Base-by-base conservation (phyloP, 768 basidiomycete species). In the Coprinopsis strossmayeri region DNA sequence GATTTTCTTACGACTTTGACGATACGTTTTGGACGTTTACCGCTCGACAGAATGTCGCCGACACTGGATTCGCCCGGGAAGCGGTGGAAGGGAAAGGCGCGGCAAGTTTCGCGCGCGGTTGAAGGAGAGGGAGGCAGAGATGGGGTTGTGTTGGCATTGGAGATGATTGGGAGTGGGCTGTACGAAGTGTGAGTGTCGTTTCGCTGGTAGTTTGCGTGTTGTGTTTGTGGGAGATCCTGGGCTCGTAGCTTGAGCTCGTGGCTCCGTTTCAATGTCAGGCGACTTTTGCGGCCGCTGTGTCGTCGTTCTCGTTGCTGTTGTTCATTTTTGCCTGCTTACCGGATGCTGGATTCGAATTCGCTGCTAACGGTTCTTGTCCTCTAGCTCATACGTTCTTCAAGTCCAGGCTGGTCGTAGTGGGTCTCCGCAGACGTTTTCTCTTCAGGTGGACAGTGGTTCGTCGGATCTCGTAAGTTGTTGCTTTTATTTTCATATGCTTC, bases 391-490 rank as follows among this genome's bases (percentile, higher is more conserved):
- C 59, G 81, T 81, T 1, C 62, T 87, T n/a, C 70, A 79, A 2
- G 66, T 84, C 3, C 63, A 58, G 17, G 67, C 87, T 20, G 86
- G 87, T 10, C 46, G 61, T 5, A 63, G 59, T 7, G 58, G 58
- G 26, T 74, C 84, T 48, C 72, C 70, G 20, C 48, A 38, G 13
- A 49, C 48, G 25, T 64, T 84, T 20, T 79, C 76, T 4, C 64
- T 90, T 1, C 87, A 89, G 58, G 74, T 91, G 30, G 88, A 91
- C 56, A 87, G 84, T 0, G 89, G 89, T 24, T 90, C 89, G 0
- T 86, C 86, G 0, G 88, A 91, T 65, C 69, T 88, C 21, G 87
- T 88, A 50, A 56, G 78, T n/a, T n/a, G n/a, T n/a, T n/a, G n/a
- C n/a, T n/a, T 69, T 17, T 17, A 38, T 18, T 17, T 20, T 39